Conservation (phyloP, 306 rosid species). For the Hippophae tibetana region DNA sequence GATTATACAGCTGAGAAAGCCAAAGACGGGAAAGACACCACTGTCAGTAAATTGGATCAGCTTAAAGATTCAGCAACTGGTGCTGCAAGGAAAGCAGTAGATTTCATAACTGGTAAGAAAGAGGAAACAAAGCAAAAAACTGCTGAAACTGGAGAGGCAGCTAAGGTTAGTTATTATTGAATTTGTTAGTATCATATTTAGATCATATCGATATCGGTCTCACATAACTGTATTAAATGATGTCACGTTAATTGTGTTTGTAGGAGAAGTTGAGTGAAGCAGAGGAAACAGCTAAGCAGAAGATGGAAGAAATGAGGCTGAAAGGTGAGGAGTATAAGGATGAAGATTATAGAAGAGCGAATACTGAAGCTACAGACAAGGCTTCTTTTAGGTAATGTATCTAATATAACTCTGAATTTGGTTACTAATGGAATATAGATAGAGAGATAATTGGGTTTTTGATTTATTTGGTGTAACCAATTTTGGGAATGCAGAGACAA, state of each 20-base stretch:
- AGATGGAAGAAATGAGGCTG: slow-evolving; percentile 35
- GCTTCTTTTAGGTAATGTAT: no score
- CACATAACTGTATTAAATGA: no score
- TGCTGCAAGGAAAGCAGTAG: slow-evolving; percentile 50
- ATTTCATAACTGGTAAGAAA: slow-evolving; percentile 44
- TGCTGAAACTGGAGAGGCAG: slow-evolving; percentile 28
- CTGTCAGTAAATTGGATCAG: slow-evolving; percentile 48
- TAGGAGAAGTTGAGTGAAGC: slow-evolving; percentile 48
- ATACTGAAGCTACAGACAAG: slow-evolving; percentile 2
- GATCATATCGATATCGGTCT: no score
- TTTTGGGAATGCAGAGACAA: background rate
- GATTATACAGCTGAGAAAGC: slow-evolving; percentile 26
- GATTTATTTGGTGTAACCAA: no score
- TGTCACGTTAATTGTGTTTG: background rate
- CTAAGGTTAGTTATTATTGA: slow-evolving; percentile 19
- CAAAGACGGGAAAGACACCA: slow-evolving; percentile 43
- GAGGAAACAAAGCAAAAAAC: slow-evolving; percentile 43
- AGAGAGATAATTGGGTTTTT: no score
- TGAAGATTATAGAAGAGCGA: background rate
- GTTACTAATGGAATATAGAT: no score
- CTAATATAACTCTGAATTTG: background rate
- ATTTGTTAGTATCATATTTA: no score
- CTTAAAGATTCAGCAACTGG: slow-evolving; percentile 52
- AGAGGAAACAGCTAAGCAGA: slow-evolving; percentile 38
- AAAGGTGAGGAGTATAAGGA: slow-evolving; percentile 13